A percentile compares a stretch with the other conserved stretches of the same genome.
These are phyloP conservation scores for Ilyonectria destructans DNA, from an alignment of 2,329 filamentous ascomycete species.

Conservation along the genomic window DNA sequence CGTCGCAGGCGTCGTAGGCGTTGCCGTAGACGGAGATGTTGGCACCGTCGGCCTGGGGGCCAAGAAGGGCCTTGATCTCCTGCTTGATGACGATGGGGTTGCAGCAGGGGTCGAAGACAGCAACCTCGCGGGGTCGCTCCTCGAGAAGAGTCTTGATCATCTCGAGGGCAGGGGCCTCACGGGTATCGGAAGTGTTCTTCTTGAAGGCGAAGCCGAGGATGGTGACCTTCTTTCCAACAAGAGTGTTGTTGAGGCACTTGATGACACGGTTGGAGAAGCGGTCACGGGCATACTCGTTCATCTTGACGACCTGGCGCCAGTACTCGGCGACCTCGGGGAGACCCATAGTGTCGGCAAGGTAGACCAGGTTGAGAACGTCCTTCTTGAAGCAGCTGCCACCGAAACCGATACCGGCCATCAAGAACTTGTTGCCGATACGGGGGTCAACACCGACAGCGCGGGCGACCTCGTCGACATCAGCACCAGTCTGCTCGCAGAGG, in stretches of 20 bases:
- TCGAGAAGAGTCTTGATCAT: constrained; percentile 77
- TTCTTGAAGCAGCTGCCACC: constrained; percentile 89
- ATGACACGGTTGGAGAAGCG: constrained; percentile 80
- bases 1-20: constrained; percentile 66
- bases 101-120: constrained; percentile 79
- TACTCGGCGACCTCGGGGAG: constrained; percentile 82
- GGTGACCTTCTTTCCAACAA: constrained; percentile 80
- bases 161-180: constrained; percentile 79
- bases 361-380: constrained; percentile 82
- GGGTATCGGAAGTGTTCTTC: constrained; percentile 83
- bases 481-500: constrained; percentile 83
- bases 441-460: constrained; percentile 78
- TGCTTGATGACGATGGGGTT: constrained; percentile 66
- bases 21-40: constrained; percentile 65
- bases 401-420: constrained; percentile 84
- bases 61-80: constrained; percentile 66
- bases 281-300: constrained; percentile 83
- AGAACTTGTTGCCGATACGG: constrained; percentile 81
- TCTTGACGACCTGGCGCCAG: constrained; percentile 81
- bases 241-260: constrained; percentile 77
- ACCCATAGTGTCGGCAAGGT: constrained; percentile 80
- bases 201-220: constrained; percentile 86
- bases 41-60: constrained; percentile 57
- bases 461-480: constrained; percentile 82
- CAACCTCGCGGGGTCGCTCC: constrained; percentile 75